These are phyloP conservation scores for Herpetomonas tarakana DNA, from an alignment of 208 protist species.

Conservation along the genomic window DNA sequence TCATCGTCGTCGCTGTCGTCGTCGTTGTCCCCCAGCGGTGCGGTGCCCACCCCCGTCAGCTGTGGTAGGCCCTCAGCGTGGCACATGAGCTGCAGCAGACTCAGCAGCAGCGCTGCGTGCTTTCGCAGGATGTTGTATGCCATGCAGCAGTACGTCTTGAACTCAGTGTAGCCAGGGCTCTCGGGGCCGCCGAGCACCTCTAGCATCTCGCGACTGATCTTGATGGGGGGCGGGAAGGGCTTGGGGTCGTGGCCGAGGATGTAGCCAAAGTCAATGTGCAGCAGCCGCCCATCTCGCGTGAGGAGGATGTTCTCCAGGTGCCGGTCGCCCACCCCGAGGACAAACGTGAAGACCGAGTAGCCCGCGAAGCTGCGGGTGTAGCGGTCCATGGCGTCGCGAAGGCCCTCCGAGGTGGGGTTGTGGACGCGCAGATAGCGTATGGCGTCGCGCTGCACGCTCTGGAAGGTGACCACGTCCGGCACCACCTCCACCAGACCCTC, in stretches of 20 bases:
- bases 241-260: conserved; percentile 97
- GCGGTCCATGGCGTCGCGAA: conserved; percentile 83
- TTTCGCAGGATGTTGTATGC: conserved; percentile 96
- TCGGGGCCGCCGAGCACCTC: conserved; percentile 79
- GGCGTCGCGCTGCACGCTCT: conserved; percentile 74
- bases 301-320: conserved; percentile 97
- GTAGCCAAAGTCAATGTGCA: conserved; percentile 99
- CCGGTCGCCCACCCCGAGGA: conserved; percentile 96
- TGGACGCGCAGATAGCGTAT: conserved; percentile 63
- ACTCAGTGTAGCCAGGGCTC: conserved; percentile 65
- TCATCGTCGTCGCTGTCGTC: neutral
- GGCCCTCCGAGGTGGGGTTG: conserved; percentile 61
- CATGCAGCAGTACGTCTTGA: conserved; percentile 91
- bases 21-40: neutral
- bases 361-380: conserved; percentile 96
- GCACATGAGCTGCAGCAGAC: conserved; percentile 92
- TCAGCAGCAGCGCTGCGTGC: conserved; percentile 92
- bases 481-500: conserved; percentile 88
- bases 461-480: conserved; percentile 77
- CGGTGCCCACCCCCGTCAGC: conserved; percentile 29
- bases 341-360: conserved; percentile 97
- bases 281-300: conserved; percentile 87
- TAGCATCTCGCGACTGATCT: conserved; percentile 92
- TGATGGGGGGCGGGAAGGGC: conserved; percentile 97
- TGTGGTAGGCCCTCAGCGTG: conserved; percentile 80